A percentile compares a stretch with the other conserved stretches of the same genome.
These are phyloP conservation scores for Fragilaria radians DNA, from an alignment of 108 stramenopile species.

Conservation along the genomic window DNA sequence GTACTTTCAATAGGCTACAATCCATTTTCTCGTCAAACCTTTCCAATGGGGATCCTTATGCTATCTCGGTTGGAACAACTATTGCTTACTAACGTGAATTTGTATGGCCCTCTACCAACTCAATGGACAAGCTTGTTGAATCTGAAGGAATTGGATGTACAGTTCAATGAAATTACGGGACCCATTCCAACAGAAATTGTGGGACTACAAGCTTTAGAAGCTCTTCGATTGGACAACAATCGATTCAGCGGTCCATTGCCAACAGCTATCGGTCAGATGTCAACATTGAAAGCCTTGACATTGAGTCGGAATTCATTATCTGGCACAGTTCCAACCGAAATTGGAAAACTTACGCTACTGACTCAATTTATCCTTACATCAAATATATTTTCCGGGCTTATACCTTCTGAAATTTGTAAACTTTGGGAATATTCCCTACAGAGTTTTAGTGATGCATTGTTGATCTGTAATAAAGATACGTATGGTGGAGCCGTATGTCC, in stretches of 20 bases:
- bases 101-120: neutral
- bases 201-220: neutral
- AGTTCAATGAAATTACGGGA: neutral
- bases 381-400: constrained; percentile 30
- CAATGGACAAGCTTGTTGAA: neutral
- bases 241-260: constrained; percentile 22
- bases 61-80: neutral
- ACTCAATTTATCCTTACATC: constrained; percentile 24
- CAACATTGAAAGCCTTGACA: constrained; percentile 8
- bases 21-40: neutral
- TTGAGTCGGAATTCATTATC: constrained; percentile 13
- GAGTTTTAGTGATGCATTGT: neutral
- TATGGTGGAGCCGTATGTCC: neutral
- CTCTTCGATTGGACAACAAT: constrained; percentile 18
- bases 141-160: neutral
- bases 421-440: neutral
- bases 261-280: neutral
- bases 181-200: neutral
- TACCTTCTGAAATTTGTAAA: constrained; percentile 13
- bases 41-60: neutral
- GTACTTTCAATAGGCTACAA: neutral
- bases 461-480: neutral
- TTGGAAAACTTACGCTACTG: constrained; percentile 18
- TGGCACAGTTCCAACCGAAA: constrained; percentile 21
- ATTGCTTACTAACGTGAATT: neutral